Conservation (phyloP, 2,329 filamentous ascomycete species). For the Mycosphaerella arachidis region DNA sequence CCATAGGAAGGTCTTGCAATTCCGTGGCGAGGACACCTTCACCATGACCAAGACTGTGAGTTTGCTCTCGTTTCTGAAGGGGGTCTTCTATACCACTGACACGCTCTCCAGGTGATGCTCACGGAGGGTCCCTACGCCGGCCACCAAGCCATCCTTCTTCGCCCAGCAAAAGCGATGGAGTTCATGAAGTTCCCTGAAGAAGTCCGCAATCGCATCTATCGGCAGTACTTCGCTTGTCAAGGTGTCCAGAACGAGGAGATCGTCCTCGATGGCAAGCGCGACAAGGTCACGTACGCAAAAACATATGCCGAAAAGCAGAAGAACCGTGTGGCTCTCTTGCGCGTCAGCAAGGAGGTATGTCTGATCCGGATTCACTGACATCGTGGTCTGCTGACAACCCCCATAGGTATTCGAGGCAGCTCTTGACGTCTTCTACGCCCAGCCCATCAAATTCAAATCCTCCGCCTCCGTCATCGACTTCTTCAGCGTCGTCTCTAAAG, state of each 20-base stretch:
- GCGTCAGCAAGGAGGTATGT: slow-evolving; percentile 32
- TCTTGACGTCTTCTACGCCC: slow-evolving; percentile 30
- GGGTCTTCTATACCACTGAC: slow-evolving; percentile 1
- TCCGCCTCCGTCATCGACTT: slow-evolving; percentile 33
- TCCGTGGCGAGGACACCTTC: slow-evolving; percentile 32
- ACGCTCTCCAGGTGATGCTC: slow-evolving; percentile 22
- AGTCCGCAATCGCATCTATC: slow-evolving; percentile 30
- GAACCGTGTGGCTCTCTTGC: slow-evolving; percentile 31
- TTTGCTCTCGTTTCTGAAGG: neutral
- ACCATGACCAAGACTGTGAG: slow-evolving; percentile 30
- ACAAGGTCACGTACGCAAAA: slow-evolving; percentile 30
- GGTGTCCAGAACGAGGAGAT: slow-evolving; percentile 26
- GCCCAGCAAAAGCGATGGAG: slow-evolving; percentile 32
- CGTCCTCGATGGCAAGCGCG: slow-evolving; percentile 29
- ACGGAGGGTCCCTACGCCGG: slow-evolving; percentile 31
- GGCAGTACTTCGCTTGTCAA: slow-evolving; percentile 29
- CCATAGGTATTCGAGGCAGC: slow-evolving; percentile 30
- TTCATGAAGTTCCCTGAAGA: slow-evolving; percentile 30
- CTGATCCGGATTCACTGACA: neutral
- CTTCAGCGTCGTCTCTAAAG: slow-evolving; percentile 25
- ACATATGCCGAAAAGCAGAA: slow-evolving; percentile 30
- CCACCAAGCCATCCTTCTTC: slow-evolving; percentile 34
- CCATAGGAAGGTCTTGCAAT: slow-evolving; percentile 29
- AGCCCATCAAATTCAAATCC: slow-evolving; percentile 30
- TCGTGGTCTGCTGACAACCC: neutral